Evolutionary conservation across 2,329 filamentous ascomycete genomes (phyloP), one percentile per base, ranked within the genome.

Genomic region (Gliomastix tumulicola): DNA sequence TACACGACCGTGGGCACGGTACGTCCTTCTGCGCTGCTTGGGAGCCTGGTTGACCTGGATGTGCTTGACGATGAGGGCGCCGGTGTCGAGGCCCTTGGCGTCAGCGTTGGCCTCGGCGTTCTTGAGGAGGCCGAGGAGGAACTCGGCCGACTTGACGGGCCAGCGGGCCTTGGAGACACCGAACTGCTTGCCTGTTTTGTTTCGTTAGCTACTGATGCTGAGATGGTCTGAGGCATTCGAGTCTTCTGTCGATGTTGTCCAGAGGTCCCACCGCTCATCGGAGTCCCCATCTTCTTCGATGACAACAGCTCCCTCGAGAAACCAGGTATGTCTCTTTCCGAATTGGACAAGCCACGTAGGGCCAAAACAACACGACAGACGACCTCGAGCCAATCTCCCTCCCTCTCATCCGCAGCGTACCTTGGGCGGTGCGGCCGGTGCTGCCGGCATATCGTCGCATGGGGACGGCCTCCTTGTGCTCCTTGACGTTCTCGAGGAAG

Each of bases 1-100:
- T 94, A 96, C 90, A 78, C 92, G 88, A 82, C 92, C 92, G 81
- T 98, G 92, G 50, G 94, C 94, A 82, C 92, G 89, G 86, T 98
- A 98, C 65, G 92, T 98, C 70, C 92, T 84, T 75, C 92, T 82
- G 67, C 92, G 84, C 80, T 97, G 90, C 84, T 97, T 97, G 62
- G 92, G 92, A 57, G 92, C 94, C 80, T 98, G 92, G 87, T 98
- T 98, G 80, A 98, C 92, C 79, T 98, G 92, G 75, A 98, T 98
- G 85, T 96, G 94, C 87, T 96, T 96, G 75, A 98, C 86, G 65
- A 97, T 74, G 64, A 98, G 78, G 79, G 94, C 94, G 74, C 82
- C 83, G 64, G 89, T 97, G 74, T 98, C 88, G 62, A 95, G 87
- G 60, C 89, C 88, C 80, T 95, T 95, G 69, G 86, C 85, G 59